A percentile compares a stretch with the other conserved stretches of the same genome.
Evolutionary conservation across 176 grass and related monocot genomes (phyloP).

Genomic region (Triticum monococcum): DNA sequence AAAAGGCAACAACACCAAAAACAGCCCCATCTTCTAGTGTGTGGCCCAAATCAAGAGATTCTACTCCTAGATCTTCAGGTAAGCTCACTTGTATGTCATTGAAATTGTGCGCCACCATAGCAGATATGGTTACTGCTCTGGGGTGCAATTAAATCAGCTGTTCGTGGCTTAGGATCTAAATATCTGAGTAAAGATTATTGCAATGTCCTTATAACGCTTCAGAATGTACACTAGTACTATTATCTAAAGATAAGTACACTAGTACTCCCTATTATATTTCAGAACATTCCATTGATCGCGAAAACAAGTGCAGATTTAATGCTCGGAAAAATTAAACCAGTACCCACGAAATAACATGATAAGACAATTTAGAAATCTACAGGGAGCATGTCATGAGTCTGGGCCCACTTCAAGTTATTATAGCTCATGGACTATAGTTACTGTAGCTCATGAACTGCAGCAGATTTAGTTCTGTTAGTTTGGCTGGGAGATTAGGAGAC

Average conservation of each 20-base stretch:
- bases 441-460: background rate
- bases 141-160: background rate
- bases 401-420: background rate
- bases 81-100: conserved; percentile 18
- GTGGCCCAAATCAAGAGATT: conserved; percentile 64
- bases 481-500: background rate
- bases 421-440: background rate
- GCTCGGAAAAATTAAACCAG: background rate
- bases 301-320: background rate
- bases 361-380: background rate
- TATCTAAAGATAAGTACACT: background rate
- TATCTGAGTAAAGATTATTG: background rate
- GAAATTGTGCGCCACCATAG: background rate
- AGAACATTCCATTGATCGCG: background rate
- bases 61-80: conserved; percentile 69
- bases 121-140: background rate
- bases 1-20: conserved; percentile 49
- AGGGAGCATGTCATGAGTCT: background rate
- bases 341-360: background rate
- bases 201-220: background rate
- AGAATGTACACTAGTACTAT: no score
- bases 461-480: background rate
- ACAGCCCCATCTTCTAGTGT: conserved; percentile 38
- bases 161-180: background rate
- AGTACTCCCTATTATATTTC: background rate